Percentiles rank a stretch among this genome's conserved stretches.
Conservation (phyloP, 2,329 filamentous ascomycete species). For the Sordariomycetes sp. region DNA sequence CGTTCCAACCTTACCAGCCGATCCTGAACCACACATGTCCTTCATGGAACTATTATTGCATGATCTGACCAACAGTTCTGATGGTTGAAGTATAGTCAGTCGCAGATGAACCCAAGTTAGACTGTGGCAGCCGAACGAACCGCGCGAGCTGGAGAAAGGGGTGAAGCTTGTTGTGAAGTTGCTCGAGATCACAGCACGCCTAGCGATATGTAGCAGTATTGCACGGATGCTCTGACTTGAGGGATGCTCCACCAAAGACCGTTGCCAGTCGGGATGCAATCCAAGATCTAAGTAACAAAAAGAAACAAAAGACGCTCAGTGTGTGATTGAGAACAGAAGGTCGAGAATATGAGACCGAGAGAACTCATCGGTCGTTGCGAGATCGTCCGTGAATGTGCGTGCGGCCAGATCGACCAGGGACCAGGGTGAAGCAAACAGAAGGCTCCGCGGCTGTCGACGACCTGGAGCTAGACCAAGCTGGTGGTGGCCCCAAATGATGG, state of each 20-base stretch:
- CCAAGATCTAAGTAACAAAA: neutral
- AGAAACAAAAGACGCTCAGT: too few species aligned
- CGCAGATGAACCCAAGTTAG: too few species aligned
- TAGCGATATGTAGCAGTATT: too few species aligned
- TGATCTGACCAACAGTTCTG: neutral
- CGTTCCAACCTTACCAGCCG: constrained; percentile 16
- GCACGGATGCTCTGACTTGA: too few species aligned
- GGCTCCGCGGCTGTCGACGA: neutral
- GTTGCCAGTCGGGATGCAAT: neutral
- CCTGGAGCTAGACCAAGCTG: constrained; percentile 1
- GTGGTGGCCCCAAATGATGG: constrained; percentile 4
- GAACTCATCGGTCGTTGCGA: neutral
- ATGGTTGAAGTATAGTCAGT: neutral
- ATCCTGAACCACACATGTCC: constrained; percentile 1
- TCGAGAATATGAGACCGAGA: neutral
- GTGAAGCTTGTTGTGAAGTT: too few species aligned
- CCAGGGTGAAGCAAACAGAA: neutral
- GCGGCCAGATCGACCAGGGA: neutral
- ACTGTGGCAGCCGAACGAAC: too few species aligned
- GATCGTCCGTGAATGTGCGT: neutral
- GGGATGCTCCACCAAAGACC: too few species aligned
- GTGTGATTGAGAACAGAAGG: neutral
- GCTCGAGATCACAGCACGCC: too few species aligned
- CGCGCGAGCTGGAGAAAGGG: too few species aligned
- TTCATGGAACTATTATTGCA: neutral